Evolutionary conservation across 768 basidiomycete species (phyloP), one percentile per base, ranked within the genome.

Genomic region (Tricholoma sp.): DNA sequence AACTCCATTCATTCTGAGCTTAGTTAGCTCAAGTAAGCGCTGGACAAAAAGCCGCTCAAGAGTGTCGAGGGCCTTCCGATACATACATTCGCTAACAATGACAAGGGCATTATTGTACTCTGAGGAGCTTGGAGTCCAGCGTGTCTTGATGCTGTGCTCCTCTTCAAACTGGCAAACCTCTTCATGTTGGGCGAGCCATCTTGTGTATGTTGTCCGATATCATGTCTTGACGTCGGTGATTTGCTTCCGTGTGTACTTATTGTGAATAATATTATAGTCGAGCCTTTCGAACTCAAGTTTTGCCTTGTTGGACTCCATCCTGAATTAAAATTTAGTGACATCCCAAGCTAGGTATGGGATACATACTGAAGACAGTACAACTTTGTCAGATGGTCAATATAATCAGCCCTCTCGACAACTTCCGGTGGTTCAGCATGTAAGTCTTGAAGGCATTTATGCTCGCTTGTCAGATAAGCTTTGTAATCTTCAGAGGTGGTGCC

Each of bases 1-100:
- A 37, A 51, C 43, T n/a, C n/a, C 14, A 63, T 65, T 21, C 57
- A 74, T 31, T 74, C 75, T 16, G 68, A 74, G 55, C 58, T 72
- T 72, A n/a, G 71, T 70, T 3, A 77, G 64, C 58, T 77, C 72
- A 58, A 77, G 74, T 1, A 77, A 57, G 1, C 66, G 63, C 56
- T 70, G 69, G 0, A 74, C 57, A 3, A 71, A 69, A 8, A 77
- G 69, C n/a, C 59, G 47, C 51, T 76, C 69, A 0, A 78, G 61
- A n/a, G 66, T 60, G 16, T 74, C 64, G 0, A 78, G 63, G 0
- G 71, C 71, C 14, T 41, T 50, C 9, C 63, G 65, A 51, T 74
- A 76, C 12, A 58, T 54, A 2, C 55, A 58, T 22, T 56, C 39
- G 7, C 37, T 51, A 9, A 68, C 58, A 47, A 64, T 62, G 22